These are phyloP conservation scores for Podila horticola DNA, from an alignment of 192 early-diverging fungal genomes.

Conservation along the genomic window DNA sequence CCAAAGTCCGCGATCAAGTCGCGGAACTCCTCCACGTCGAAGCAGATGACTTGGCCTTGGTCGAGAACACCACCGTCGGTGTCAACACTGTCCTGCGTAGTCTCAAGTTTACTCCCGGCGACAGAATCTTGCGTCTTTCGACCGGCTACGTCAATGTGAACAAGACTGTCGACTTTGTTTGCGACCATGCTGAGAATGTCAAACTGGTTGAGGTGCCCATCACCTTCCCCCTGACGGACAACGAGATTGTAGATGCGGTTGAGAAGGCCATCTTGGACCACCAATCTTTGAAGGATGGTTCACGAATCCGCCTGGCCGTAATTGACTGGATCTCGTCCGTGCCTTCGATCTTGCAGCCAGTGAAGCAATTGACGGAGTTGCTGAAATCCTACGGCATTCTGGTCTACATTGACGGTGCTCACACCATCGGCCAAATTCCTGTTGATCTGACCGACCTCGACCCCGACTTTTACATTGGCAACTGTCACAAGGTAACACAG, in stretches of 20 bases:
- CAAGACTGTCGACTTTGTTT: conserved; percentile 57
- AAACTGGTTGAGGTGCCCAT: conserved; percentile 56
- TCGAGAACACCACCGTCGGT: conserved; percentile 66
- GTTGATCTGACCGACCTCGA: conserved; percentile 60
- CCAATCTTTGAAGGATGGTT: conserved; percentile 28
- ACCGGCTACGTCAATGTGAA: conserved; percentile 65
- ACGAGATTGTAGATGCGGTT: conserved; percentile 53
- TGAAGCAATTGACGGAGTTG: conserved; percentile 49
- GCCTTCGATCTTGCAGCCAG: conserved; percentile 61
- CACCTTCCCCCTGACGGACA: conserved; percentile 60
- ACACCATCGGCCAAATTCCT: conserved; percentile 76
- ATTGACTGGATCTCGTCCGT: conserved; percentile 67
- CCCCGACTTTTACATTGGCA: conserved; percentile 75
- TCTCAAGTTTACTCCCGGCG: conserved; percentile 52
- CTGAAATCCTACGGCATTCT: conserved; percentile 60
- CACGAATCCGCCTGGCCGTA: conserved; percentile 56
- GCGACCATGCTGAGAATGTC: conserved; percentile 54
- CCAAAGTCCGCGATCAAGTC: conserved; percentile 50
- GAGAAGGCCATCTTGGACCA: conserved; percentile 54
- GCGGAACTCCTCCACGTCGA: conserved; percentile 60
- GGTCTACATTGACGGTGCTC: conserved; percentile 72
- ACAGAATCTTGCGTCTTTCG: conserved; percentile 62
- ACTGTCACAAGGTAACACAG: conserved; percentile 64
- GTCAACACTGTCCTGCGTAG: conserved; percentile 66
- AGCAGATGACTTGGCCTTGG: conserved; percentile 65